Base-by-base conservation (phyloP, 352 stramenopile species). In the Lagenidium giganteum region DNA sequence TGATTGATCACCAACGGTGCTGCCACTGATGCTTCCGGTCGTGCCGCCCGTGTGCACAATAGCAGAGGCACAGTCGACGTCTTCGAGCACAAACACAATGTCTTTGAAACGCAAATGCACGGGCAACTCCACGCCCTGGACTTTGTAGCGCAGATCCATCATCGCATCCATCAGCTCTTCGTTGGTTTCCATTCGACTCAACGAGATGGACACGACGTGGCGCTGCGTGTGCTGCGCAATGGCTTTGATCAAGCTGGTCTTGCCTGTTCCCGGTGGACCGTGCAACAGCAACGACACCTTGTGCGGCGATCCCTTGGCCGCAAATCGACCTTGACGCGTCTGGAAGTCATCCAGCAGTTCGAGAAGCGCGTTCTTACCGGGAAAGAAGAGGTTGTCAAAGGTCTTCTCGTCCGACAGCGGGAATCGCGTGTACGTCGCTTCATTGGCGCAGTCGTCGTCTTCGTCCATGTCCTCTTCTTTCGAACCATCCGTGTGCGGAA, bases 221-320 rank as follows among this genome's bases (percentile, higher is more conserved):
- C 72, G 68, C 17, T 67, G 61, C 9, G 80, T 69, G 55, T 80
- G 43, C 21, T 86, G 67, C 14, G 86, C 82, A 8, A 96, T 53
- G 8, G 80, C 76, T 49, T 88, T 85, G 69, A 88, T 92, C 1
- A 95, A 42, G 37, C 59, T 86, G 6, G 86, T 96, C 61, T 96
- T 96, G 28, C 83, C 70, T 18, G 73, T 93, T 20, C 84, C 84
- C 14, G 84, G 83, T 12, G 80, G 75, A 0, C 86, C 86, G 32
- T 95, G 64, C 2, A 96, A 53, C 28, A 96, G 57, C 0, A 96
- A 74, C 1, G 55, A 80, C 42, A 70, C 70, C 57, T 93, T 95
- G 58, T 93, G 77, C 20, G 84, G 84, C 39, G 87, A 95, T 8
- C 83, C 83, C n/a, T 51, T 41, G 63, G 94, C 88, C 14, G 57